Conservation (phyloP, 179 eudicot species). For the Beta lomatogona region DNA sequence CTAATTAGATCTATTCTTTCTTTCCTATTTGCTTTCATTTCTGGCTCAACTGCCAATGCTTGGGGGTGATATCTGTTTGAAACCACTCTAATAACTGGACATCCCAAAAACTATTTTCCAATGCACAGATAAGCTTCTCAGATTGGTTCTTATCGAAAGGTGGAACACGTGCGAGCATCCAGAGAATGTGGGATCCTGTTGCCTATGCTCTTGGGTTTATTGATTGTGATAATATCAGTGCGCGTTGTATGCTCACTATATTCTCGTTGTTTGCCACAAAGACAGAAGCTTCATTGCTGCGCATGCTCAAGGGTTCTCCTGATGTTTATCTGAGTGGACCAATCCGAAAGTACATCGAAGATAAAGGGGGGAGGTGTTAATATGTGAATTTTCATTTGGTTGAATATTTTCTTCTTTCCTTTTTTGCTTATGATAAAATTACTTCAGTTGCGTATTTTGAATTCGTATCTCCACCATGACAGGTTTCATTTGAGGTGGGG, state of each 20-base stretch:
- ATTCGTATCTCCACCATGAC: constrained; percentile 18
- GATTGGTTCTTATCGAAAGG: constrained; percentile 98
- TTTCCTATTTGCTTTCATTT: neutral
- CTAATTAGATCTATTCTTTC: neutral
- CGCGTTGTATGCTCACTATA: constrained; percentile 99
- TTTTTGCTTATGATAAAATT: neutral
- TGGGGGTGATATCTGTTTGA: constrained; percentile 7
- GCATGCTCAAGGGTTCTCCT: constrained; percentile 99
- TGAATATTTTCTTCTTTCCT: neutral
- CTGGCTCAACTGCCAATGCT: neutral
- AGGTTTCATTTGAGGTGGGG: constrained; percentile 99
- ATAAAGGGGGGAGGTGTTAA: constrained; percentile 86
- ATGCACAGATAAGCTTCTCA: constrained; percentile 86
- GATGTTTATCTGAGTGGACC: constrained; percentile 96
- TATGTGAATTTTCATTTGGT: constrained; percentile 1
- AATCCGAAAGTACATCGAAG: constrained; percentile 77
- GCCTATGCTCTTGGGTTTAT: constrained; percentile 99
- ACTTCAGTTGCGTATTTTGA: neutral
- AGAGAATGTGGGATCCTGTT: constrained; percentile 99
- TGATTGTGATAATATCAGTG: constrained; percentile 98
- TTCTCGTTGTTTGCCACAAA: constrained; percentile 94
- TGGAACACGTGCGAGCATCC: constrained; percentile 90
- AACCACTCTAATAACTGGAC: neutral
- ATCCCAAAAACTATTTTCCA: constrained; percentile 15
- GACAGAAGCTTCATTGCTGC: constrained; percentile 94